A percentile compares a stretch with the other conserved stretches of the same genome.
phyloP scores from a whole-genome alignment of 768 basidiomycete genomes.

The Sarcodon aspratus region DNA sequence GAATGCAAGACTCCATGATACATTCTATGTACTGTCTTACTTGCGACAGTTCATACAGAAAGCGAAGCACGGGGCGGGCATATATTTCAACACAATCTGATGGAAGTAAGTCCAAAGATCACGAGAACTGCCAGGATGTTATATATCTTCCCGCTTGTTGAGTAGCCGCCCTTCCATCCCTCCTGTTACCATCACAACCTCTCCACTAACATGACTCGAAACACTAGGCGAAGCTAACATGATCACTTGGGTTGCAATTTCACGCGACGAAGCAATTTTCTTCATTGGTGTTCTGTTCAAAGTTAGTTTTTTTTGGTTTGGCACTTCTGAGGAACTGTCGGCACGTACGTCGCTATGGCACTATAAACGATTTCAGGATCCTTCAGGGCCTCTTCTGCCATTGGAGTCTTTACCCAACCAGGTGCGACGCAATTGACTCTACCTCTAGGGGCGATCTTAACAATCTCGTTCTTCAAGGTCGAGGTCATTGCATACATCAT shows the following conservation, averaged over 20 bases:
- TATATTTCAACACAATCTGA: no score
- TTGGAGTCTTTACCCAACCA: slow-evolving; percentile 43
- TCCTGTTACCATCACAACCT: slow-evolving; percentile 60
- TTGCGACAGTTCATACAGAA: no score
- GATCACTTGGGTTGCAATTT: slow-evolving; percentile 56
- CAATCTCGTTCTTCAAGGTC: slow-evolving; percentile 72
- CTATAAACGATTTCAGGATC: slow-evolving; percentile 42
- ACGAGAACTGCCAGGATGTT: no score
- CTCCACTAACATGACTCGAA: slow-evolving; percentile 63
- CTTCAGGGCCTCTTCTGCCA: slow-evolving; percentile 45
- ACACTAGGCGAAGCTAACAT: slow-evolving; percentile 46
- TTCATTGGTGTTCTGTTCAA: slow-evolving; percentile 49
- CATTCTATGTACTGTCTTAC: no score
- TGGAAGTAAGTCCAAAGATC: no score
- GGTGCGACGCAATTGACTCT: slow-evolving; percentile 68
- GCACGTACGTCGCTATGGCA: slow-evolving; percentile 57
- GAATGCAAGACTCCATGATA: no score
- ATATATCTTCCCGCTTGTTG: slow-evolving; percentile 26
- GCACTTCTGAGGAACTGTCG: not conserved
- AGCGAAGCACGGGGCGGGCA: no score
- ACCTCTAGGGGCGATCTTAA: slow-evolving; percentile 57
- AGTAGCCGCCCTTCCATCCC: slow-evolving; percentile 69
- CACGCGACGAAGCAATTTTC: slow-evolving; percentile 50
- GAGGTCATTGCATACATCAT: slow-evolving; percentile 65
- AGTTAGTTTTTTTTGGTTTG: not conserved